These are phyloP conservation scores for Didymella glomerata DNA, from an alignment of 2,329 filamentous ascomycete genomes.

Conservation along the genomic window DNA sequence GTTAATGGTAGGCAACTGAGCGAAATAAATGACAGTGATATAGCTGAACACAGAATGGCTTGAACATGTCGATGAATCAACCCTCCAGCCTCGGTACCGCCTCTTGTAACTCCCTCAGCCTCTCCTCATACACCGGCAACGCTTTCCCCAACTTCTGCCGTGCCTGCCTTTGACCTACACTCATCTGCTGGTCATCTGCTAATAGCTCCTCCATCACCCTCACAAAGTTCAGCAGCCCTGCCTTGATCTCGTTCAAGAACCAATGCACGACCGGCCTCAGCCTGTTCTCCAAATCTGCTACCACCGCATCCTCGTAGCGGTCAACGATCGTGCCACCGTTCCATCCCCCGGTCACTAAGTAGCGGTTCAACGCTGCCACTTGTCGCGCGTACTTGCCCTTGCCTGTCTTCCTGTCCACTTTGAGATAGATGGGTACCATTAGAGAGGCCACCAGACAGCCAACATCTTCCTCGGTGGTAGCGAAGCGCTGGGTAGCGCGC, in stretches of 20 bases:
- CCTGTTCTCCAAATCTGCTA: slow-evolving; percentile 7
- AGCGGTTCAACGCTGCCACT: slow-evolving; percentile 6
- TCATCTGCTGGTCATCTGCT: slow-evolving; percentile 15
- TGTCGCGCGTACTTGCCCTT: slow-evolving; percentile 15
- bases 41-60: no score
- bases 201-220: slow-evolving; percentile 17
- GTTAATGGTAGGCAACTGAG: no score
- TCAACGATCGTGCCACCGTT: slow-evolving; percentile 16
- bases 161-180: slow-evolving; percentile 10
- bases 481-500: slow-evolving; percentile 17
- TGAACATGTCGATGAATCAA: not conserved
- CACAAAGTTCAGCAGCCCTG: slow-evolving; percentile 16
- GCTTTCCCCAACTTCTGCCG: slow-evolving; percentile 12
- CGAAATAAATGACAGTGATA: no score
- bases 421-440: slow-evolving; percentile 14
- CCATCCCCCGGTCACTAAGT: slow-evolving; percentile 16
- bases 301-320: slow-evolving; percentile 14
- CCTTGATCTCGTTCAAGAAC: slow-evolving; percentile 19
- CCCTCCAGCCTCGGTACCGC: slow-evolving; percentile 2
- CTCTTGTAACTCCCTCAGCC: slow-evolving; percentile 7
- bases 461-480: slow-evolving; percentile 15
- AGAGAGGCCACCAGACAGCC: slow-evolving; percentile 15
- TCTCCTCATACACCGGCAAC: slow-evolving; percentile 9
- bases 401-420: slow-evolving; percentile 8
- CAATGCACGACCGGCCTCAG: slow-evolving; percentile 13